Evolutionary conservation across 352 stramenopile genomes (phyloP), one percentile per base, ranked within the genome.

Genomic region (Phytopythium vexans): DNA sequence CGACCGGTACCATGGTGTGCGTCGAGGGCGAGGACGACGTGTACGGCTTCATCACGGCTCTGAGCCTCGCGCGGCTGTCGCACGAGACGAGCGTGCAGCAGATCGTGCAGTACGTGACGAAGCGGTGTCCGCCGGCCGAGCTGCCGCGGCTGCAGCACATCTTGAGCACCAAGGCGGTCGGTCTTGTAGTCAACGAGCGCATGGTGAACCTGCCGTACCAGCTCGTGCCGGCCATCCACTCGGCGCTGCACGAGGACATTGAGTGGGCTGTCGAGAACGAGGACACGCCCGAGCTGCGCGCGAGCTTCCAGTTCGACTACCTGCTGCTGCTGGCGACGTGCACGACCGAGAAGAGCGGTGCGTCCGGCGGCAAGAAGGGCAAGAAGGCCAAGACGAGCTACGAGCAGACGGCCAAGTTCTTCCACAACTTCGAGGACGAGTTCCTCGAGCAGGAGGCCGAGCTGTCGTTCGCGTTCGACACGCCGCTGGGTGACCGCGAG

Each of bases 131-230:
- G 8, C 54, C 53, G 8, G 53, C 57, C 8, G 65, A 87, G 8
- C 61, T 70, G 38, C 41, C 63, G 36, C 74, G 70, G 8, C 70
- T 94, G 46, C 65, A 90, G 62, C 53, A 80, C 51, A 77, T 94
- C 37, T 60, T 94, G 31, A 64, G 35, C 43, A 67, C 62, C 33
- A 86, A 85, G 45, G 70, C 62, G 3, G 82, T 93, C 11, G 85
- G 68, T 0, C 67, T 95, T 33, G 64, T 95, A 21, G 37, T 95
- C 41, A 93, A 91, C 54, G 78, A 92, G 52, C 82, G 85, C 56
- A 92, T 95, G 76, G 77, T 93, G 40, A 95, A 95, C 62, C 63
- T 93, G 42, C 85, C 85, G 36, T 93, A 95, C 55, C 85, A 95
- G 44, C 60, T 95, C 11, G 80, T 95, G 44, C 82, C 85, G 33